A percentile compares a stretch with the other conserved stretches of the same genome.
Evolutionary conservation across 495 filamentous ascomycete genomes (phyloP).

Genomic region (Astrothelium subdiscretum): DNA sequence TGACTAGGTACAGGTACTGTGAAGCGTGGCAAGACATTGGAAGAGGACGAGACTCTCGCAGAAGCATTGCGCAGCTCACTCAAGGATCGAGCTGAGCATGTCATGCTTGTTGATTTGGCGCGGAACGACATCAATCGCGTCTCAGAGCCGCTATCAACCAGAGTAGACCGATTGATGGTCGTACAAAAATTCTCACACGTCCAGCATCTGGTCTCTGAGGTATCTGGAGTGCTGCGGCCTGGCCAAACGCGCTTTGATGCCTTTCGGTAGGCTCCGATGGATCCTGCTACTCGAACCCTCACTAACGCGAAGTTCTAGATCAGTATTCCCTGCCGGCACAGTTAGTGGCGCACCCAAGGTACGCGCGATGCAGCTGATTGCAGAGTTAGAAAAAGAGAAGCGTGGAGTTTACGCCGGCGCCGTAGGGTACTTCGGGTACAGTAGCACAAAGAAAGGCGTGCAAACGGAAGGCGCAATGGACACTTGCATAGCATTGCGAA

Average conservation of each 20-base stretch:
- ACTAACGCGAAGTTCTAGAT: conserved; percentile 19
- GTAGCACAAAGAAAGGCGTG: conserved; percentile 33
- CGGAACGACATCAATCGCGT: conserved; percentile 95
- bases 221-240: conserved; percentile 70
- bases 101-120: conserved; percentile 97
- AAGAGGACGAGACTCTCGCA: conserved; percentile 72
- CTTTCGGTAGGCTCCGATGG: conserved; percentile 41
- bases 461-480: conserved; percentile 78
- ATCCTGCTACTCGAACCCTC: background rate
- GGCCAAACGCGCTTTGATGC: conserved; percentile 90
- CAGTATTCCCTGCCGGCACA: conserved; percentile 92
- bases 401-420: conserved; percentile 94
- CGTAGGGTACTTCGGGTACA: conserved; percentile 82
- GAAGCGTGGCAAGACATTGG: conserved; percentile 64
- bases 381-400: conserved; percentile 86
- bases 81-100: conserved; percentile 94
- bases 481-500: conserved; percentile 93
- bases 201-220: conserved; percentile 91
- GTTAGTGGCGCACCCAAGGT: conserved; percentile 94
- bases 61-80: conserved; percentile 64
- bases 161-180: conserved; percentile 87
- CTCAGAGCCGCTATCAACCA: conserved; percentile 78
- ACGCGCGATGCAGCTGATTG: conserved; percentile 90
- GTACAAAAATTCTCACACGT: conserved; percentile 95
- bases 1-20: conserved; percentile 53